Base-by-base conservation (phyloP, 306 rosid species). In the Glycine latifolia region DNA sequence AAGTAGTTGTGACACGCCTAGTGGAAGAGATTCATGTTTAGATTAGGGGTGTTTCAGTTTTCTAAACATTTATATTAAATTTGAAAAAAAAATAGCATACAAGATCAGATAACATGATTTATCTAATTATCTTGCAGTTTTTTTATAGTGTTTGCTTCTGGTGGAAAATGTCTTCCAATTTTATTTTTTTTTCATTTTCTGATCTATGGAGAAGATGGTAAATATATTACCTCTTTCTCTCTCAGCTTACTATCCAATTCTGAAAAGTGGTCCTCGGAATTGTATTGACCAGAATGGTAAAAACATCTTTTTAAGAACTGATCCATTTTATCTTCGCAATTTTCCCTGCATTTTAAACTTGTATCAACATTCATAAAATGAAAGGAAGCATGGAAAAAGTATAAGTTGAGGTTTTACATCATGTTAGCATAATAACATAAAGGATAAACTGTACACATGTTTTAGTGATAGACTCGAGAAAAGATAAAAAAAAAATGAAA, bases 241-340 rank as follows among this genome's bases (percentile, higher is more conserved):
- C 78, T 90, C 82, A 95, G 82, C 89, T 89, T 93, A 76, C 75
- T 54, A 74, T 90, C 89, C 88, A 95, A 77, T 68, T 89, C 89
- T 56, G 82, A 86, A 41, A 95, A 93, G 80, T 91, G 53, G 44
- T 89, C 94, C 87, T 91, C 97, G 0, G 97, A 93, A 75, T 83
- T 78, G 71, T 95, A 95, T 75, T 87, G 90, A 60, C 99, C 98
- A 73, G 96, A 92, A 78, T 95, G 99, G 88, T 95, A 95, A 83
- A 91, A 95, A 71, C 99, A 95, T 86, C 95, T 86, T 84, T 86
- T 87, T 79, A 93, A 88, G 86, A 95, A 95, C 44, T 84, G 83
- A 75, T 89, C 92, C 99, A 95, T 95, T 86, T 95, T 95, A 78
- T 91, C 97, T 78, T 88, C 93, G 59, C 97, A 95, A 78, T 95